Conservation (phyloP, 2,329 filamentous ascomycete genomes). For the Colletotrichum paranaense region DNA sequence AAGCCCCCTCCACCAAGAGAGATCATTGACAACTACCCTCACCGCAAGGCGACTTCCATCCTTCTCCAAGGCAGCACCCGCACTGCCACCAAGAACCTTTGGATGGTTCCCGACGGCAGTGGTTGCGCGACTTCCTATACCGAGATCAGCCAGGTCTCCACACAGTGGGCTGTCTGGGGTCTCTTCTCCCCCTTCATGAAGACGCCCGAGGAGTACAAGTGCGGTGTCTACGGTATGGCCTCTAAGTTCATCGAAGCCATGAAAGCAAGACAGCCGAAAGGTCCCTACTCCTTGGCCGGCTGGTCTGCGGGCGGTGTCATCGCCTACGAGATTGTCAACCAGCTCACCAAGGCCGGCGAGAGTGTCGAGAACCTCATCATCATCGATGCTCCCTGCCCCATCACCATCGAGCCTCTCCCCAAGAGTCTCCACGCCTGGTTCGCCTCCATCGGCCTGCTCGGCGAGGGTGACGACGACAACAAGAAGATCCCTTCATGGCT, state of each 20-base stretch:
- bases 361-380: conserved; percentile 70
- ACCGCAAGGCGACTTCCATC: conserved; percentile 61
- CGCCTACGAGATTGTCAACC: conserved; percentile 73
- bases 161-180: conserved; percentile 63
- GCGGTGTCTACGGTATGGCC: conserved; percentile 66
- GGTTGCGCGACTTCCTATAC: conserved; percentile 76
- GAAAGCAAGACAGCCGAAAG: conserved; percentile 75
- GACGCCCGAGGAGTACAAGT: conserved; percentile 65
- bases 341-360: conserved; percentile 68
- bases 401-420: conserved; percentile 76
- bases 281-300: conserved; percentile 76
- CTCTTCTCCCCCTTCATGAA: conserved; percentile 74
- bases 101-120: conserved; percentile 66
- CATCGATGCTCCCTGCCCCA: conserved; percentile 74
- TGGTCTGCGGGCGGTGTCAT: conserved; percentile 84
- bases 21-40: conserved; percentile 56
- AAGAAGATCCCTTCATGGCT: conserved; percentile 78
- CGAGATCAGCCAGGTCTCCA: conserved; percentile 63
- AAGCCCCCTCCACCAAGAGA: conserved; percentile 52
- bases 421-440: conserved; percentile 76
- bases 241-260: conserved; percentile 66
- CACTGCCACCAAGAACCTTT: conserved; percentile 58
- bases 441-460: conserved; percentile 77
- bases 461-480: conserved; percentile 63
- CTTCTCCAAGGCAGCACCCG: conserved; percentile 61